Evolutionary conservation across 768 basidiomycete species (phyloP).

Genomic region (Suillus hirtellus): DNA sequence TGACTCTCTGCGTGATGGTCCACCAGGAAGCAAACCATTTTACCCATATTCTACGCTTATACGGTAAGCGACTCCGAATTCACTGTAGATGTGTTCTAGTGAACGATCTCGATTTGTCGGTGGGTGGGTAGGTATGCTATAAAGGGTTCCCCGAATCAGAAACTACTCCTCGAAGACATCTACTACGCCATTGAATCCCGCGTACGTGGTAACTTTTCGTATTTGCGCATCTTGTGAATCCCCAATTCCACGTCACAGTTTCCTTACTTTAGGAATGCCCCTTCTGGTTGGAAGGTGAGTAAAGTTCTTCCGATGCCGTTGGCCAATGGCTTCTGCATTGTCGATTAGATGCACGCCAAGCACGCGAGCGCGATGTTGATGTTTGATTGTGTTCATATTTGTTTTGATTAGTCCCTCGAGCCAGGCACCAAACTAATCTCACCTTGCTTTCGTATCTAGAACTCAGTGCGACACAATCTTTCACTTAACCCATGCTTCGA

Average conservation of each 20-base stretch:
- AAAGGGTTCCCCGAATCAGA: conserved; percentile 88
- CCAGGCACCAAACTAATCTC: conserved; percentile 30
- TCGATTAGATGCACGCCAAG: conserved; percentile 18
- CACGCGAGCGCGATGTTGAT: conserved; percentile 63
- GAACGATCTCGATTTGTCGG: conserved; percentile 12
- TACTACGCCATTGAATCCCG: conserved; percentile 91
- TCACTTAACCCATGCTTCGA: conserved; percentile 91
- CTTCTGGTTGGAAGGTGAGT: conserved; percentile 90
- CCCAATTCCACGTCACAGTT: conserved; percentile 50
- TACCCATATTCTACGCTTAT: conserved; percentile 92
- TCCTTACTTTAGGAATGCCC: conserved; percentile 84
- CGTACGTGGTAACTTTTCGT: conserved; percentile 45
- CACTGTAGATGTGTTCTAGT: neutral
- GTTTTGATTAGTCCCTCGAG: conserved; percentile 42
- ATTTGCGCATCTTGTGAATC: conserved; percentile 1
- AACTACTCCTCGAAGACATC: conserved; percentile 83
- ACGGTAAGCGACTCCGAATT: conserved; percentile 52
- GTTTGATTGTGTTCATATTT: conserved; percentile 62
- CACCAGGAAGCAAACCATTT: conserved; percentile 87
- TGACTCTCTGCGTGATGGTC: conserved; percentile 83
- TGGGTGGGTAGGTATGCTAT: conserved; percentile 70
- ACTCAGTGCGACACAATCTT: conserved; percentile 88
- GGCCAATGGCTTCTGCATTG: conserved; percentile 4
- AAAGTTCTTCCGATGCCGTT: neutral
- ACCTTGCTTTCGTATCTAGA: conserved; percentile 44